phyloP scores from a whole-genome alignment of 2,329 filamentous ascomycete genomes.

The Penicillium sp. region DNA sequence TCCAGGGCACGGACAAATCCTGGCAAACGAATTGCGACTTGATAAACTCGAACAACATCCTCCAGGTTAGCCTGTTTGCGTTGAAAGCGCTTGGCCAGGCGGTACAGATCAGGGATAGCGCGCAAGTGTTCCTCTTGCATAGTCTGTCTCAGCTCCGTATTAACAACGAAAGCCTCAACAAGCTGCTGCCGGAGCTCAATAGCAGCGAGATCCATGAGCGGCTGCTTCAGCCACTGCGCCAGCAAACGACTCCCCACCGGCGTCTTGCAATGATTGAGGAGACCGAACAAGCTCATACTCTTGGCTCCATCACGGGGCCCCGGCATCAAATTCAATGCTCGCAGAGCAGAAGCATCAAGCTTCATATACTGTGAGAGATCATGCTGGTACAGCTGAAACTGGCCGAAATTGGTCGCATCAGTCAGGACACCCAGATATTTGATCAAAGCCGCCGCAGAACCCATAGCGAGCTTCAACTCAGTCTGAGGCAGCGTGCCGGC shows the following conservation, averaged over 20 bases:
- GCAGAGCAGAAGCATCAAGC: slow-evolving; percentile 88
- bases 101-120: slow-evolving; percentile 90
- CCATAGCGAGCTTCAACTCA: slow-evolving; percentile 94
- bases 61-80: slow-evolving; percentile 87
- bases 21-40: slow-evolving; percentile 88
- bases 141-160: slow-evolving; percentile 89
- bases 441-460: slow-evolving; percentile 87
- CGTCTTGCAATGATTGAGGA: slow-evolving; percentile 97
- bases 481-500: slow-evolving; percentile 80
- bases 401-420: slow-evolving; percentile 91
- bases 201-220: slow-evolving; percentile 84
- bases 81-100: slow-evolving; percentile 92
- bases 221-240: slow-evolving; percentile 97
- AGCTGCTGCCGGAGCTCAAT: slow-evolving; percentile 91
- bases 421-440: slow-evolving; percentile 90
- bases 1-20: slow-evolving; percentile 88
- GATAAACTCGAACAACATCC: slow-evolving; percentile 93
- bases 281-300: slow-evolving; percentile 91
- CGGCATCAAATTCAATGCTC: slow-evolving; percentile 95
- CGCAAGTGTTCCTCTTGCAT: slow-evolving; percentile 96
- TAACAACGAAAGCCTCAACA: slow-evolving; percentile 90
- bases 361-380: slow-evolving; percentile 98
- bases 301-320: slow-evolving; percentile 93
- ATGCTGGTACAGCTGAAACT: slow-evolving; percentile 96
- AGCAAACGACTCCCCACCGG: slow-evolving; percentile 86